Conservation (phyloP, 2,329 filamentous ascomycete genomes). For the Penicillium janthinellum region DNA sequence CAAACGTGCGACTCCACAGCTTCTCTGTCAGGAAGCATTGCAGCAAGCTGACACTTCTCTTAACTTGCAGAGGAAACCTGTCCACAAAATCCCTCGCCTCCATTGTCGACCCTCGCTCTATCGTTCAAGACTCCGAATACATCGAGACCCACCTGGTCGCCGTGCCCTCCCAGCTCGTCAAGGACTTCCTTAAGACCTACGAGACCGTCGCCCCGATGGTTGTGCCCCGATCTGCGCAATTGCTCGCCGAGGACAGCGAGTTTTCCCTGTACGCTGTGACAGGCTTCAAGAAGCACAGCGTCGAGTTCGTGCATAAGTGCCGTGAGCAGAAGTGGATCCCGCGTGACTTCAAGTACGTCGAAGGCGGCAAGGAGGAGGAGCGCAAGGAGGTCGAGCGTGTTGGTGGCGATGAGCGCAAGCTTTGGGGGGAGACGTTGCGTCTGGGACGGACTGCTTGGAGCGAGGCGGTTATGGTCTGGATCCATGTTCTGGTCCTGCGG, state of each 20-base stretch:
- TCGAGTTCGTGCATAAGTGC: slow-evolving; percentile 88
- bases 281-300: slow-evolving; percentile 86
- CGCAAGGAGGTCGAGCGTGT: slow-evolving; percentile 81
- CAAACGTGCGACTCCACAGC: slow-evolving; percentile 66
- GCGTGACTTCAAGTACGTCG: slow-evolving; percentile 88
- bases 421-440: slow-evolving; percentile 88
- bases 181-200: slow-evolving; percentile 87
- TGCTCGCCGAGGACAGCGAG: slow-evolving; percentile 84
- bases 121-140: slow-evolving; percentile 91
- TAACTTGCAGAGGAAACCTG: slow-evolving; percentile 72
- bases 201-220: slow-evolving; percentile 90
- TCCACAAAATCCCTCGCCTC: slow-evolving; percentile 91
- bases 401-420: slow-evolving; percentile 80
- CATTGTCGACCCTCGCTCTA: slow-evolving; percentile 75
- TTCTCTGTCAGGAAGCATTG: background rate
- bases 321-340: slow-evolving; percentile 94
- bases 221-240: slow-evolving; percentile 80
- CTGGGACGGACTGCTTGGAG: slow-evolving; percentile 91
- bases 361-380: slow-evolving; percentile 88
- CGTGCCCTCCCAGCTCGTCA: slow-evolving; percentile 75
- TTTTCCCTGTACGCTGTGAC: slow-evolving; percentile 87
- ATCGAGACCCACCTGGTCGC: slow-evolving; percentile 93
- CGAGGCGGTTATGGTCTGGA: slow-evolving; percentile 93
- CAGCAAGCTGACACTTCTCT: slow-evolving; percentile 5
- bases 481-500: slow-evolving; percentile 84